These are phyloP conservation scores for Komagataea norvegica DNA, from an alignment of 1,139 yeast species.

Conservation along the genomic window DNA sequence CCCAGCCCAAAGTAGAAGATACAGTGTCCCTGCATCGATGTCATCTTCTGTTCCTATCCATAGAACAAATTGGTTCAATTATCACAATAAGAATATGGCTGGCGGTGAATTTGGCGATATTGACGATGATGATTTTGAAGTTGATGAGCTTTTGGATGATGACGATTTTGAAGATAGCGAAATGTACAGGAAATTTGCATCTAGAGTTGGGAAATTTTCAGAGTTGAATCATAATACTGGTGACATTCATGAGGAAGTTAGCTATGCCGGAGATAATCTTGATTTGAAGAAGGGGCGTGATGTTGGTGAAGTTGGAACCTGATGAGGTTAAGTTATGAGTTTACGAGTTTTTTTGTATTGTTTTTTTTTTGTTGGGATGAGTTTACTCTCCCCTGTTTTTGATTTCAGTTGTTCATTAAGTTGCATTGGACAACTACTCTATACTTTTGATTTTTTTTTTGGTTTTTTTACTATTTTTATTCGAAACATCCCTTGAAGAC, in stretches of 20 bases:
- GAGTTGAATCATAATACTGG: conserved; percentile 2
- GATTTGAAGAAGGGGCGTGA: conserved; percentile 5
- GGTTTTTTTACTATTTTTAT: not conserved
- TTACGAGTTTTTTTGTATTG: conserved; percentile 2
- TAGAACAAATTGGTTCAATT: conserved; percentile 39
- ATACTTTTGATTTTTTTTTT: not conserved
- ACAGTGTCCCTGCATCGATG: conserved; percentile 21
- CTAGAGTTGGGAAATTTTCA: conserved; percentile 13
- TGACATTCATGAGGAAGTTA: not conserved
- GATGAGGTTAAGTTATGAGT: not conserved
- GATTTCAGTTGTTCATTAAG: too few relatives aligned
- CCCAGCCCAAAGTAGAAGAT: conserved; percentile 17
- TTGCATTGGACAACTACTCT: too few relatives aligned
- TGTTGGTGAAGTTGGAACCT: conserved; percentile 11
- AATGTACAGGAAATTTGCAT: conserved; percentile 18
- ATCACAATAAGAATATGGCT: conserved; percentile 18
- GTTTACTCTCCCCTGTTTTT: too few relatives aligned
- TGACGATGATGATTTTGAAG: conserved; percentile 27
- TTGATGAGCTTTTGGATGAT: conserved; percentile 29
- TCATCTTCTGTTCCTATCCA: conserved; percentile 42
- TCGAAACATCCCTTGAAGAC: too few relatives aligned
- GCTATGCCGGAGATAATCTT: not conserved
- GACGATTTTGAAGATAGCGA: conserved; percentile 23
- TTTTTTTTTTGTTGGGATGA: not conserved
- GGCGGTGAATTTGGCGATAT: conserved; percentile 23